phyloP scores from a whole-genome alignment of 768 basidiomycete species.

The Calocera viscosa region DNA sequence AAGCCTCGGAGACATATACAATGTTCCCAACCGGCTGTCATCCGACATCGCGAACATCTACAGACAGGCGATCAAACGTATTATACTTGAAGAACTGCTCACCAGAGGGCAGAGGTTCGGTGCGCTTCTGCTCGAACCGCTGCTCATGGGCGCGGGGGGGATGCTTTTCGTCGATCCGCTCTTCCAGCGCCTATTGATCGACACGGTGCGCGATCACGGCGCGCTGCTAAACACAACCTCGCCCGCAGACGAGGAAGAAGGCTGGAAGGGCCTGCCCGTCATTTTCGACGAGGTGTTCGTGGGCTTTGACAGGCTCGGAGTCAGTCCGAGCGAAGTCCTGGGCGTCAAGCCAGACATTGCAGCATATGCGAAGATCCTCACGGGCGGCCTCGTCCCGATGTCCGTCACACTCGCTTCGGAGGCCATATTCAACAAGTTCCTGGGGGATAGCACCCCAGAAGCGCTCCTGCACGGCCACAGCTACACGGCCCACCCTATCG shows the following conservation, averaged over 20 bases:
- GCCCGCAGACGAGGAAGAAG: constrained; percentile 16
- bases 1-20: constrained; percentile 64
- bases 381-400: constrained; percentile 81
- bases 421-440: constrained; percentile 68
- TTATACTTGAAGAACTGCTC: constrained; percentile 41
- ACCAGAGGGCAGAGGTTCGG: constrained; percentile 31
- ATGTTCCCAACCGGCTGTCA: constrained; percentile 47
- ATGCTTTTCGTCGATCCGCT: constrained; percentile 97
- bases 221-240: background rate
- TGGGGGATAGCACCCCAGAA: constrained; percentile 59
- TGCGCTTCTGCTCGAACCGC: constrained; percentile 78
- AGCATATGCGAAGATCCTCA: constrained; percentile 85
- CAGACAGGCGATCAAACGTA: constrained; percentile 38
- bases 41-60: constrained; percentile 50
- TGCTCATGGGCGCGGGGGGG: constrained; percentile 89
- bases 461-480: constrained; percentile 90
- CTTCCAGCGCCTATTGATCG: constrained; percentile 79
- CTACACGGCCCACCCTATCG: constrained; percentile 88
- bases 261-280: constrained; percentile 68
- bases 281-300: constrained; percentile 95
- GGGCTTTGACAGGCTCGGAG: constrained; percentile 78
- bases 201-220: constrained; percentile 45
- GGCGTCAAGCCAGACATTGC: constrained; percentile 74
- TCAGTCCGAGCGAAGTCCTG: constrained; percentile 44
- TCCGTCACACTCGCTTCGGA: constrained; percentile 72